These are phyloP conservation scores for Penicillium sclerotigenum DNA, from an alignment of 2,329 filamentous ascomycete species.

Conservation along the genomic window DNA sequence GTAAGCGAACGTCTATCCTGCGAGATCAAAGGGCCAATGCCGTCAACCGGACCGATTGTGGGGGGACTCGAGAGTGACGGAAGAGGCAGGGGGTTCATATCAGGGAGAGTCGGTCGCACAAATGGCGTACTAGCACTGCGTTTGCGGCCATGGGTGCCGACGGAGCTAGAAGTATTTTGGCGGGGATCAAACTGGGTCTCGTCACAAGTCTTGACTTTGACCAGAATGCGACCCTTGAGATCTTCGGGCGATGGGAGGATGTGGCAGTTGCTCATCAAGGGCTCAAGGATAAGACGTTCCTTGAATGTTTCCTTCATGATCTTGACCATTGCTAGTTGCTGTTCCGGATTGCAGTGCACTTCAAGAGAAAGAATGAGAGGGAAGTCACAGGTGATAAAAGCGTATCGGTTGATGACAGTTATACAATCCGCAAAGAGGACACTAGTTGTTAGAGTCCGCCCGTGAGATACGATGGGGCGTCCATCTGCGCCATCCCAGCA, in stretches of 20 bases:
- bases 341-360: slow-evolving; percentile 80
- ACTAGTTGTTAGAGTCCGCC: slow-evolving; percentile 80
- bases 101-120: slow-evolving; percentile 57
- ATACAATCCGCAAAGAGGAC: slow-evolving; percentile 91
- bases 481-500: slow-evolving; percentile 94
- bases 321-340: slow-evolving; percentile 83
- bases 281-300: slow-evolving; percentile 71
- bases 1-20: slow-evolving; percentile 54
- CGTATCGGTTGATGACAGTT: slow-evolving; percentile 89
- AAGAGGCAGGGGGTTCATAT: slow-evolving; percentile 52
- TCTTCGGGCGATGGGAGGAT: slow-evolving; percentile 82
- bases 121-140: slow-evolving; percentile 78
- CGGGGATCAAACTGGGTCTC: slow-evolving; percentile 48
- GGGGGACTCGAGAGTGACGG: slow-evolving; percentile 53
- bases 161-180: slow-evolving; percentile 41
- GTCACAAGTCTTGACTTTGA: slow-evolving; percentile 88
- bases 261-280: slow-evolving; percentile 64
- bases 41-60: slow-evolving; percentile 51
- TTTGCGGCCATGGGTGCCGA: slow-evolving; percentile 43
- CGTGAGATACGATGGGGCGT: slow-evolving; percentile 85
- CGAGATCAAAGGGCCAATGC: slow-evolving; percentile 44
- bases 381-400: slow-evolving; percentile 81
- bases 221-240: slow-evolving; percentile 75
- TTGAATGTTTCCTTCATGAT: slow-evolving; percentile 85
- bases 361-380: slow-evolving; percentile 94